Evolutionary conservation across 1,284 basidiomycete genomes (phyloP).

Genomic region (Wallemia hederae): DNA sequence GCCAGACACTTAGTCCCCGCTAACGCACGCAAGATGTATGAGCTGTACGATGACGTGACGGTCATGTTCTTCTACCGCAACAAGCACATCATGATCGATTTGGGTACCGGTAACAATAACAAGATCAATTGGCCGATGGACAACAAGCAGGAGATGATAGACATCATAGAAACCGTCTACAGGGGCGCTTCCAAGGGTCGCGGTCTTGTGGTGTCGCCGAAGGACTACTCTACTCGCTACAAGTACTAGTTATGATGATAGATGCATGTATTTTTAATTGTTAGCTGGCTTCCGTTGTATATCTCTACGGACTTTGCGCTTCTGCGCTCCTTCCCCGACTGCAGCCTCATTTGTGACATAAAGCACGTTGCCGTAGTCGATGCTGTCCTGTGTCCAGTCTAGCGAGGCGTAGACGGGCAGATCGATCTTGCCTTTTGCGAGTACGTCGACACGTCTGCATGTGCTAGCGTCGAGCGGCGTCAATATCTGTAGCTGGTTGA

Average conservation of each 20-base stretch:
- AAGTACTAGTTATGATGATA: slow-evolving; percentile 25
- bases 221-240: slow-evolving; percentile 64
- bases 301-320: not conserved
- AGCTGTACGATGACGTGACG: slow-evolving; percentile 77
- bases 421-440: slow-evolving; percentile 65
- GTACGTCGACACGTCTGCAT: slow-evolving; percentile 20
- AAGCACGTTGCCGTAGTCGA: slow-evolving; percentile 1
- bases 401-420: slow-evolving; percentile 63
- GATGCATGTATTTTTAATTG: not conserved
- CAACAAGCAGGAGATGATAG: slow-evolving; percentile 92
- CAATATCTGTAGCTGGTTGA: slow-evolving; percentile 30
- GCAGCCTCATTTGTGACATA: not conserved
- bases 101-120: slow-evolving; percentile 98
- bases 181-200: slow-evolving; percentile 89
- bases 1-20: no score
- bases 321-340: not conserved
- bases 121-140: slow-evolving; percentile 98
- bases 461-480: slow-evolving; percentile 31
- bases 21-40: slow-evolving; percentile 40
- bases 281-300: not conserved
- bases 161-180: slow-evolving; percentile 95
- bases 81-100: slow-evolving; percentile 99
- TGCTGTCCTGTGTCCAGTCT: slow-evolving; percentile 26
- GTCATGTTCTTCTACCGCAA: slow-evolving; percentile 97
- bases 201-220: slow-evolving; percentile 89